Base-by-base conservation (phyloP, 2,329 filamentous ascomycete genomes). In the Fusarium miscanthi region DNA sequence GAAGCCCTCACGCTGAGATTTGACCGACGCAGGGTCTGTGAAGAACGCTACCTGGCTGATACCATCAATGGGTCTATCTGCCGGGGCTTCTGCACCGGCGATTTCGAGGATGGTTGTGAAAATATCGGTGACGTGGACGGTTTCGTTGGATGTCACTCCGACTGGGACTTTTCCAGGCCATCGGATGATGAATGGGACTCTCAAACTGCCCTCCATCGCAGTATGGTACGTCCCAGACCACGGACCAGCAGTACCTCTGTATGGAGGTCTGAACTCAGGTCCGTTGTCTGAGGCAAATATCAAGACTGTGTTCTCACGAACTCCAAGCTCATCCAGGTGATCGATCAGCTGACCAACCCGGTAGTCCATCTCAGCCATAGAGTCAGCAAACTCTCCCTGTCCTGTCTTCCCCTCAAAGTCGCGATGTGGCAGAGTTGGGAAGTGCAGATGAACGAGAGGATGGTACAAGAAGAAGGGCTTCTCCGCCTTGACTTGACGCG, bases 261-360 rank as follows among this genome's bases (percentile, higher is more conserved):
- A 80, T 0, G 80, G 80, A 1, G 72, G 63, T 21, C 80, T 63
- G 40, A 82, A 82, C 59, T 81, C 80, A 0, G 80, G 80, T 0
- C 80, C 80, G 14, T 82, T 81, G 66, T 82, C 80, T 0, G 80
- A 81, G 2, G 80, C 78, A 46, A 82, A 82, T 17, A 82, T 79
- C 71, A 81, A 58, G 12, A 81, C 73, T 0, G 79, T 81, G 35
- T 81, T 81, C 0, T 80, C 76, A 1, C 75, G 60, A 5, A 79
- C 56, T 0, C 76, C 78, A 4, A 81, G 65, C 2, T 43, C 25
- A 30, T 81, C 80, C 3, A 81, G 54, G 43, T 81, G 77, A 37
- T 81, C 79, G 0, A 81, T 49, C 8, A 81, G 23, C 43, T 81
- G 65, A 14, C 80, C 80, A 0, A 80, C 78, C 2, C 78, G 77